Conservation (phyloP, 805 yeast genomes). For the Nakazawaea pomicola region DNA sequence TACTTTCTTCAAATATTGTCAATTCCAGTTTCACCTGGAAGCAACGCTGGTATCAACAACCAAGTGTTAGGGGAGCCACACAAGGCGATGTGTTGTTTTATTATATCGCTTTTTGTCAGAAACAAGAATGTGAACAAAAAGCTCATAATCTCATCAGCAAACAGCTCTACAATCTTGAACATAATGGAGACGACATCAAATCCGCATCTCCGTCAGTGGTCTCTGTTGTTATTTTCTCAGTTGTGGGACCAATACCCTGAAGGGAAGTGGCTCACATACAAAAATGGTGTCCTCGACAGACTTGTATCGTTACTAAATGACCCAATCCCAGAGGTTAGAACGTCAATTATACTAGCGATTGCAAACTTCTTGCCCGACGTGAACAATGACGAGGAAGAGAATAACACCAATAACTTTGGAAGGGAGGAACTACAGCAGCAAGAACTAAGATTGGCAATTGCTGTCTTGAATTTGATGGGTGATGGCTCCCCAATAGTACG, state of each 20-base stretch:
- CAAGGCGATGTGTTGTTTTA: slow-evolving; percentile 93
- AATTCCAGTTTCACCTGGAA: slow-evolving; percentile 27
- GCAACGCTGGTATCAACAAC: slow-evolving; percentile 2
- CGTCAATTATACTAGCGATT: slow-evolving; percentile 73
- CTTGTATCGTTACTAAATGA: slow-evolving; percentile 62
- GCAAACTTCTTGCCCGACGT: slow-evolving; percentile 58
- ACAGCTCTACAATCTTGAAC: slow-evolving; percentile 59
- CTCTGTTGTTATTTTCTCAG: slow-evolving; percentile 72
- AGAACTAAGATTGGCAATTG: slow-evolving; percentile 66
- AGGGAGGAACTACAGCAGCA: slow-evolving; percentile 51
- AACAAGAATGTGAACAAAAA: slow-evolving; percentile 79
- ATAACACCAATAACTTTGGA: slow-evolving; percentile 19
- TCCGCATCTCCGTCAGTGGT: slow-evolving; percentile 91
- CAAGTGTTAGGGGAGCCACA: slow-evolving; percentile 60
- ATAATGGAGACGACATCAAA: slow-evolving; percentile 71
- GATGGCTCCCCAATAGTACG: slow-evolving; percentile 91
- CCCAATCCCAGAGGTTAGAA: slow-evolving; percentile 93
- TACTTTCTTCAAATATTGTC: slow-evolving; percentile 81
- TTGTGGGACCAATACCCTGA: slow-evolving; percentile 69
- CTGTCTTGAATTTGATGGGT: slow-evolving; percentile 60
- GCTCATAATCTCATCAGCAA: slow-evolving; percentile 68
- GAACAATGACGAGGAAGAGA: slow-evolving; percentile 28
- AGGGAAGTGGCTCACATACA: slow-evolving; percentile 65
- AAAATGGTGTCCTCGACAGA: slow-evolving; percentile 56
- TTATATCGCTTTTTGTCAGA: slow-evolving; percentile 76